Evolutionary conservation across 2,329 filamentous ascomycete species (phyloP), one percentile per base, ranked within the genome.

Genomic region (Rhynchosporium agropyri): DNA sequence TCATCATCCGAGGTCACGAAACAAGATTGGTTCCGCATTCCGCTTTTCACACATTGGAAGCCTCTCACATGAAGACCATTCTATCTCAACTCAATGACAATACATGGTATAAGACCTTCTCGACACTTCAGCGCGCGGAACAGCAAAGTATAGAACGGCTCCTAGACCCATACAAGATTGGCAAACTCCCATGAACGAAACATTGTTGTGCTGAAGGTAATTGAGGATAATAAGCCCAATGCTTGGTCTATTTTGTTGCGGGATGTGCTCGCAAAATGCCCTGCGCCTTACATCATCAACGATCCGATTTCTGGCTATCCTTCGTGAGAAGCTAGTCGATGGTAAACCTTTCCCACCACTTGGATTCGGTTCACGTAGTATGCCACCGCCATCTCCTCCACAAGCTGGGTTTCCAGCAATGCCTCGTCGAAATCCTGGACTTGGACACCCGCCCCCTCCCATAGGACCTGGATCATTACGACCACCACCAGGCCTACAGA

Each of bases 1-100:
- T 65, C 38, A 50, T 72, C 20, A 64, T 73, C 20, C 62, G 68
- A 48, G 38, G 40, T 3, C n/a, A 49, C 12, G 45, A 49, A n/a
- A n/a, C 55, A 4, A 60, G 65, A 15, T 50, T 58, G 28, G 61
- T 73, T 15, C 71, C 71, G 1, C 71, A 73, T 45, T 72, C 70
- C 3, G 64, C 64, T 1, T 72, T 73, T 38, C 71, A 73, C 60
- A 67, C 68, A 38, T 54, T 73, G 1, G 71, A 73, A 62, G 51
- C 63, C 13, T 72, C 71, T 2, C 71, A 73, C 29, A 69, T 72
- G 64, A 63, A 65, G 7, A 71, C 69, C 7, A 72, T 73, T 31
- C 58, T 73, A 4, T 65, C 64, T 12, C 71, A 73, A 43, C 57
- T 72, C 40, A 67, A 67, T 20, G 58, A 66, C 48, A 62, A 69